phyloP scores from a whole-genome alignment of 2,329 filamentous ascomycete genomes.

The Elsinoe perseae region DNA sequence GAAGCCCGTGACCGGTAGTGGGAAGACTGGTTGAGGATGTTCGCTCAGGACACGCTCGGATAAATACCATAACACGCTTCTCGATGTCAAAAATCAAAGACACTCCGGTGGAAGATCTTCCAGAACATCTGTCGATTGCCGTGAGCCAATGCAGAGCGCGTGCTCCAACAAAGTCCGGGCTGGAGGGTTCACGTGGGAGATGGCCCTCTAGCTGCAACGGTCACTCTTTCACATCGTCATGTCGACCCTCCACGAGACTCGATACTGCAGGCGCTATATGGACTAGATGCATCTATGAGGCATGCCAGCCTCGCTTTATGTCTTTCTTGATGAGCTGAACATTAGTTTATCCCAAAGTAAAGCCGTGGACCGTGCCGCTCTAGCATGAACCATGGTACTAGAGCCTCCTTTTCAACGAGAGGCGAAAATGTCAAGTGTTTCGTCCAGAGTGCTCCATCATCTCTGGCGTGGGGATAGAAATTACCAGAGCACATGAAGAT shows the following conservation, averaged over 20 bases:
- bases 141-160: constrained; percentile 1
- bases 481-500: constrained; percentile 1
- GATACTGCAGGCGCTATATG: constrained; percentile 2
- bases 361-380: background rate
- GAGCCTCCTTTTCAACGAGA: background rate
- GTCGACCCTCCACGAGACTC: constrained; percentile 10
- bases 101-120: background rate
- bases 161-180: background rate
- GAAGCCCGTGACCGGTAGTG: background rate
- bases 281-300: constrained; percentile 10
- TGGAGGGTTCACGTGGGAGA: constrained; percentile 3
- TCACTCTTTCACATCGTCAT: background rate
- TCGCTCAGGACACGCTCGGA: background rate
- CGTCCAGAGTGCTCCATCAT: background rate
- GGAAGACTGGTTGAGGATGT: background rate
- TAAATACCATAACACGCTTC: background rate
- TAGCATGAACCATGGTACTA: background rate
- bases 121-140: constrained; percentile 1
- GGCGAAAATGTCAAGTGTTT: constrained; percentile 1
- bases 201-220: constrained; percentile 2
- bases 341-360: background rate
- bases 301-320: background rate
- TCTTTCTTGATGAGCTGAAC: background rate
- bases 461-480: background rate
- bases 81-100: background rate